These are phyloP conservation scores for Eucalyptus curtisii DNA, from an alignment of 345 rosid genomes.

Conservation along the genomic window DNA sequence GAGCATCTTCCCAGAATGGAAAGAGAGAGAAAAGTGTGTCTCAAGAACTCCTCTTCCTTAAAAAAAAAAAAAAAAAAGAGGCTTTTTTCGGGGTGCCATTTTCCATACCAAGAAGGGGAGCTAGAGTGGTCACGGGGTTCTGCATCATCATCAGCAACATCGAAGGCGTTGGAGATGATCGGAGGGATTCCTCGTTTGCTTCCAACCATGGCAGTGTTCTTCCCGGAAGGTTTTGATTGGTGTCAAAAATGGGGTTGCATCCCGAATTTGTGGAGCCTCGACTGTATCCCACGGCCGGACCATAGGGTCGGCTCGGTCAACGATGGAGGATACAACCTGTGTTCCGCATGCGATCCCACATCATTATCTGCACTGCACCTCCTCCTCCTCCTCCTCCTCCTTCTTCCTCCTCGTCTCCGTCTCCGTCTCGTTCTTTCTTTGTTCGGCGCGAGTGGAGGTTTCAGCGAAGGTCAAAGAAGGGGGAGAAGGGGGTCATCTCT, in stretches of 20 bases:
- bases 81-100: not conserved
- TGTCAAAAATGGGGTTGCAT: not conserved
- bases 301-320: not conserved
- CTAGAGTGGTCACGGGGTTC: not conserved
- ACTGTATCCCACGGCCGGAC: not conserved
- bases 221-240: no score
- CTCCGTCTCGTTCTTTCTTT: not conserved
- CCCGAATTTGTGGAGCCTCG: not conserved
- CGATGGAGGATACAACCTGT: not conserved
- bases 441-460: not conserved
- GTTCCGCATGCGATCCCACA: not conserved
- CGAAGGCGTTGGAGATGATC: not conserved
- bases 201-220: not conserved
- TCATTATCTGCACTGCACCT: not conserved
- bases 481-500: conserved; percentile 84
- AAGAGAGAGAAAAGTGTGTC: no score
- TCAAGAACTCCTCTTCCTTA: no score
- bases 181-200: not conserved
- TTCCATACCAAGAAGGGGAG: not conserved
- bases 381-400: not conserved
- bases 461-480: conserved; percentile 37
- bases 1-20: no score
- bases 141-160: not conserved
- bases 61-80: no score
- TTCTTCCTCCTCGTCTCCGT: not conserved